Percentiles rank a stretch among this genome's conserved stretches.
phyloP scores from a whole-genome alignment of 1,284 basidiomycete species.

The Hymenochaete sp. region DNA sequence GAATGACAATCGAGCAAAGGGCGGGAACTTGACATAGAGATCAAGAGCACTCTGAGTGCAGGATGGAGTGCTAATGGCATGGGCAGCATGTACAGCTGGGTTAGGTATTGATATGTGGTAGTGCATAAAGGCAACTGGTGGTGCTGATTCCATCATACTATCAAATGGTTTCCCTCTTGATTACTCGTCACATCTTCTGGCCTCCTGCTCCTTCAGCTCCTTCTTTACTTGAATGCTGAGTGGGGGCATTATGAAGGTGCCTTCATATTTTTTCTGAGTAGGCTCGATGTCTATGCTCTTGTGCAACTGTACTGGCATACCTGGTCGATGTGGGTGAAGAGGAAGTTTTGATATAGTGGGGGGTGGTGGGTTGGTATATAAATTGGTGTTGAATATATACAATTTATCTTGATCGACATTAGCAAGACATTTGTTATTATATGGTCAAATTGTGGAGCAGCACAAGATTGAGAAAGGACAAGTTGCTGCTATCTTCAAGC shows the following conservation, averaged over 20 bases:
- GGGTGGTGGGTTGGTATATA: conserved; percentile 9
- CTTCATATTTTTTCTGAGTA: conserved; percentile 31
- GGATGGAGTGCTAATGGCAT: background rate
- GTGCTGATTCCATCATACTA: too few species aligned
- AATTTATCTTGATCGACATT: conserved; percentile 1
- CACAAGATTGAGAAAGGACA: too few species aligned
- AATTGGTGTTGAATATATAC: background rate
- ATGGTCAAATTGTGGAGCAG: too few species aligned
- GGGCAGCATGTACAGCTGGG: background rate
- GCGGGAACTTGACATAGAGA: conserved; percentile 13
- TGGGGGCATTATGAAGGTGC: conserved; percentile 62
- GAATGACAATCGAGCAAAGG: conserved; percentile 3
- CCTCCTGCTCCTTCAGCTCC: conserved; percentile 4
- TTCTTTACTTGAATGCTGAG: conserved; percentile 31
- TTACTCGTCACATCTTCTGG: background rate
- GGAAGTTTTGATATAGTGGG: conserved; percentile 4
- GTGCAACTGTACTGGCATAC: conserved; percentile 12
- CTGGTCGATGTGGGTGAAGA: conserved; percentile 11
- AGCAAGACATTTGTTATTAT: conserved; percentile 2
- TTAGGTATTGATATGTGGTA: conserved; percentile 2
- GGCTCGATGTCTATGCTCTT: background rate
- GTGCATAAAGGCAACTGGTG: background rate
- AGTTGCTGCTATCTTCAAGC: too few species aligned
- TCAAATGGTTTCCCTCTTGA: background rate
- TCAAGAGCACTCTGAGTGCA: conserved; percentile 13